Evolutionary conservation across 2,329 filamentous ascomycete species (phyloP).

Genomic region (Nigrospora oryzae): DNA sequence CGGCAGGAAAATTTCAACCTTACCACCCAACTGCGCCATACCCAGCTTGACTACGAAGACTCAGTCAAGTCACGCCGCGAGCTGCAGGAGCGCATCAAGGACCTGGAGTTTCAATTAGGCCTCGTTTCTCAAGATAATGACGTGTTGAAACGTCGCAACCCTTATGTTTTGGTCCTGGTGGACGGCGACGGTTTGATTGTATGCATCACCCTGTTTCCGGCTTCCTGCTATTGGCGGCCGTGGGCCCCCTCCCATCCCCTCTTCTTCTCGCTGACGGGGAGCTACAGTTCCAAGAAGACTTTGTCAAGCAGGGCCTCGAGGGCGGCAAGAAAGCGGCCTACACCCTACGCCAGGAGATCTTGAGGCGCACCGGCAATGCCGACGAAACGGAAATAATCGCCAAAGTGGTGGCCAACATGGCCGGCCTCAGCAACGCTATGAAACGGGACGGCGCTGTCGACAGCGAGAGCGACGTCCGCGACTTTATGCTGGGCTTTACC

Average conservation of each 20-base stretch:
- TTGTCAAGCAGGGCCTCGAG: conserved; percentile 44
- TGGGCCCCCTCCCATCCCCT: not conserved
- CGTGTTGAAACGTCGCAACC: conserved; percentile 38
- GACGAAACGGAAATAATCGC: conserved; percentile 44
- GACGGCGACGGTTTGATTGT: conserved; percentile 58
- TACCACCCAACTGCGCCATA: conserved; percentile 29
- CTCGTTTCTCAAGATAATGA: conserved; percentile 29
- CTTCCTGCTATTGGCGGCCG: conserved; percentile 7
- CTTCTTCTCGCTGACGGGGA: not conserved
- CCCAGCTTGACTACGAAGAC: conserved; percentile 41
- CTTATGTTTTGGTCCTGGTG: conserved; percentile 52
- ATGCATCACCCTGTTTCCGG: conserved; percentile 10
- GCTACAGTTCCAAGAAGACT: conserved; percentile 46
- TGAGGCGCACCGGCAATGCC: conserved; percentile 33
- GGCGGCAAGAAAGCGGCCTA: conserved; percentile 45
- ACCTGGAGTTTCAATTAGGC: conserved; percentile 26
- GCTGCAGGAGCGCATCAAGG: conserved; percentile 36
- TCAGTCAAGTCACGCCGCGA: conserved; percentile 39
- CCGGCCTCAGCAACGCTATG: conserved; percentile 40
- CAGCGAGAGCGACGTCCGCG: conserved; percentile 35
- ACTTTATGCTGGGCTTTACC: conserved; percentile 53
- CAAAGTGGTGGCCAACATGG: conserved; percentile 48
- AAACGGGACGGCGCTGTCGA: conserved; percentile 36
- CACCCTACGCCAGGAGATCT: conserved; percentile 38
- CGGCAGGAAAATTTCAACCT: conserved; percentile 35